Percentiles rank a stretch among this genome's conserved stretches.
Evolutionary conservation across 805 yeast genomes (phyloP).

Genomic region (Wickerhamiella nectarea): DNA sequence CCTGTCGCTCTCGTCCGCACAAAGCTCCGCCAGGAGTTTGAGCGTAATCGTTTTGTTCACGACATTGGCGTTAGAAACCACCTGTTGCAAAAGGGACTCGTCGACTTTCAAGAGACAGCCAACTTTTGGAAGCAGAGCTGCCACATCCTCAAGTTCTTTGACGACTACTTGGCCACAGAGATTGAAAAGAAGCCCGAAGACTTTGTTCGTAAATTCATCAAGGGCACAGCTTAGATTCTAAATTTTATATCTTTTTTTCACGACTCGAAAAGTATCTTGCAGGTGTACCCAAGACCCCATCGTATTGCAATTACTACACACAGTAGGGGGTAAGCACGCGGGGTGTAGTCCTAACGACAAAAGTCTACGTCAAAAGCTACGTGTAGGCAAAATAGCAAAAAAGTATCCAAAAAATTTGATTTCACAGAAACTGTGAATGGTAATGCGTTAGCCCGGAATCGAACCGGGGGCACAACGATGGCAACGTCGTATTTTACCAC

Average conservation of each 20-base stretch:
- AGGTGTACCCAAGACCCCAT: no score
- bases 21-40: conserved; percentile 79
- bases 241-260: neutral
- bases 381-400: no score
- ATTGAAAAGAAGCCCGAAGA: conserved; percentile 39
- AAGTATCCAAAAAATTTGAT: no score
- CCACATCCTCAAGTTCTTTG: conserved; percentile 72
- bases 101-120: conserved; percentile 79
- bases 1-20: conserved; percentile 70
- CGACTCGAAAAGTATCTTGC: no score
- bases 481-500: conserved; percentile 13
- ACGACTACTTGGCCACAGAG: conserved; percentile 45
- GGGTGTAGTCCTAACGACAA: no score
- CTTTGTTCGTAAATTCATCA: conserved; percentile 54
- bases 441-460: conserved; percentile 13
- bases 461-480: conserved; percentile 13
- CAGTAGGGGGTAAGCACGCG: no score
- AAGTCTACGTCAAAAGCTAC: no score
- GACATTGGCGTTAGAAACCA: conserved; percentile 55
- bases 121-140: conserved; percentile 87
- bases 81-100: conserved; percentile 67
- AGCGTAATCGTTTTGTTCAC: conserved; percentile 62
- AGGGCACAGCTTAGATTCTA: conserved; percentile 20
- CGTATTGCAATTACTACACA: no score
- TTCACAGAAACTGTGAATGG: no score